Evolutionary conservation across 1,139 yeast species (phyloP), one percentile per base, ranked within the genome.

Genomic region (Lodderomyces jiufengensis): DNA sequence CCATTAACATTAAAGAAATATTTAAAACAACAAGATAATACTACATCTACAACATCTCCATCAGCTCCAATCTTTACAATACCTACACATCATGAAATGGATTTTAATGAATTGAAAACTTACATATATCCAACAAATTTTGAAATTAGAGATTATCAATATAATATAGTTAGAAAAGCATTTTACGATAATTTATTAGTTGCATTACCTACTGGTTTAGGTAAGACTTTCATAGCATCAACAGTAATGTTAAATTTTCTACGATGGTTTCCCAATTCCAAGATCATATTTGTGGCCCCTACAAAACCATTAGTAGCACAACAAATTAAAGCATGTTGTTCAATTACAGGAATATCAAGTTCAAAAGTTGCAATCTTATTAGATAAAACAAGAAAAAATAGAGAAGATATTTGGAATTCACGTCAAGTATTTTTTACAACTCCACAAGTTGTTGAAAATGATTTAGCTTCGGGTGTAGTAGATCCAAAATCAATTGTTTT

Each of bases 231-330:
- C 47, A 88, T 94, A 50, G 97, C 98, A 2, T 80, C 95, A 29
- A 83, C 95, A 0, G 94, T 92, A 21, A 94, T 94, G 87, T 69
- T 90, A 39, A 94, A 94, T 54, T 94, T 76, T 61, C 80, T 76
- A 48, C 64, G 95, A 34, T 94, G 98, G 98, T 84, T 81, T 33
- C 76, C 76, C 7, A 59, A 63, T 10, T 78, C 88, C 4, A 92
- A 88, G 53, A 78, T 92, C 45, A 75, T 94, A 5, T 94, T 94
- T 54, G 81, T 92, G 82, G 98, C 99, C 0, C 99, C 99, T 0
- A 94, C 99, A 0, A 71, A 88, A 47, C 99, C 99, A 0, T 69
- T 94, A 41, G 98, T 94, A n/a, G 92, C 96, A 0, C 99, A 94
- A 59, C 98, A 94, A 57, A 84, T 92, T 47, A 85, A 84, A 51